Evolutionary conservation across 805 yeast species (phyloP), one percentile per base, ranked within the genome.

Genomic region (Candida easanensis): DNA sequence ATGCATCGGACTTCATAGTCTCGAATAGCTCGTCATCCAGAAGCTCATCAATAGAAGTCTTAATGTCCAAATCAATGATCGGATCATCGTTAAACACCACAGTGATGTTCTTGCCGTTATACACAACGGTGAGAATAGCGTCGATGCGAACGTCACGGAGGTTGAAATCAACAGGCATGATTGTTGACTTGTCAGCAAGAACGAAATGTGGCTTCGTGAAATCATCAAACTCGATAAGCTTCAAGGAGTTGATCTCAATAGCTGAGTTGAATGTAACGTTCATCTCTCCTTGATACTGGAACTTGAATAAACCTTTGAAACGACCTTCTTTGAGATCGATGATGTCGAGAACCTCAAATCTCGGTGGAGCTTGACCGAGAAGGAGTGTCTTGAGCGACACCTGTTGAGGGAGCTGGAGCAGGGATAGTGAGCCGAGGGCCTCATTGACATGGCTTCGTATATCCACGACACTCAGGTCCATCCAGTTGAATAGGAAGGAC

Each of bases 11-110:
- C 38, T 55, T 57, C 19, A 58, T 42, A 13, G 48, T 40, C 9
- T 45, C 44, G 15, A 56, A 49, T 9, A 51, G 27, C 1, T 54
- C 59, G 4, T 57, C 56, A 39, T 58, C 61, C 34, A 57, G 20
- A 8, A 58, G 38, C 34, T 57, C 60, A 44, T 58, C 63, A 14
- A 58, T 50, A 0, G 61, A 48, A 4, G 60, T 58, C 34, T 48
- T 38, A 26, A 58, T 38, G 16, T 53, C 42, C 33, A 58, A 39
- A n/a, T 54, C 56, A 5, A 58, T 38, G 13, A 41, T 23, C 1
- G 61, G 60, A 6, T 54, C 60, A 15, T 54, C 56, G 32, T 51
- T 53, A 36, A 58, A 58, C 14, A 58, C 57, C 18, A 57, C 46
- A 3, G 56, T 53, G 32, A 58, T 33, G 14, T 45, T 49, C 9